Conservation (phyloP, 2,329 filamentous ascomycete genomes). For the Talaromyces piceae region DNA sequence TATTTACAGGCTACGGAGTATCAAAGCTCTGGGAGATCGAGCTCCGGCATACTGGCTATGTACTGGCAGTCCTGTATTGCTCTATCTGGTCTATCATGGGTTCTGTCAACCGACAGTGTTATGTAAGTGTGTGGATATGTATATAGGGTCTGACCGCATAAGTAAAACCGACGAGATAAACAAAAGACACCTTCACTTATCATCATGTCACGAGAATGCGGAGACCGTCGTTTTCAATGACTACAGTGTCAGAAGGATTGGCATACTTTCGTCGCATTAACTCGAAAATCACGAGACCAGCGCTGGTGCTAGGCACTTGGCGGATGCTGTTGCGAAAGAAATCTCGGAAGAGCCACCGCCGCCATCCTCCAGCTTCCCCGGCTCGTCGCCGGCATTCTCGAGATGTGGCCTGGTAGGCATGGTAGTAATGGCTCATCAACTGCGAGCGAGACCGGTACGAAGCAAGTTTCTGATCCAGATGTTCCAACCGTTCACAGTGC, state of each 20-base stretch:
- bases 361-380: conserved; percentile 46
- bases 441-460: conserved; percentile 33
- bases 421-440: conserved; percentile 49
- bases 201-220: conserved; percentile 46
- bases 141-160: background rate
- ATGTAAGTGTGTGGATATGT: background rate
- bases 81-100: background rate
- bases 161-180: too few species aligned
- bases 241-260: conserved; percentile 44
- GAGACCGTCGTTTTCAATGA: conserved; percentile 53
- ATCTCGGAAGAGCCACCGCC: conserved; percentile 49
- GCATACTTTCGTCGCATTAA: conserved; percentile 55
- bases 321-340: conserved; percentile 51
- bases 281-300: conserved; percentile 59
- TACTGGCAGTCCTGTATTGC: background rate
- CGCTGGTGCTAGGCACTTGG: conserved; percentile 57
- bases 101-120: background rate
- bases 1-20: too few species aligned
- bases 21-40: too few species aligned
- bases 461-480: conserved; percentile 48
- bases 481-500: conserved; percentile 53
- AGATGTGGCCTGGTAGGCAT: conserved; percentile 55
- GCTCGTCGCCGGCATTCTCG: conserved; percentile 48
- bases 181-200: background rate
- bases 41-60: too few species aligned